Percentiles rank a stretch among this genome's conserved stretches.
Evolutionary conservation across 2,329 filamentous ascomycete genomes (phyloP).

Genomic region (Aspergillus brunneoviolaceus): DNA sequence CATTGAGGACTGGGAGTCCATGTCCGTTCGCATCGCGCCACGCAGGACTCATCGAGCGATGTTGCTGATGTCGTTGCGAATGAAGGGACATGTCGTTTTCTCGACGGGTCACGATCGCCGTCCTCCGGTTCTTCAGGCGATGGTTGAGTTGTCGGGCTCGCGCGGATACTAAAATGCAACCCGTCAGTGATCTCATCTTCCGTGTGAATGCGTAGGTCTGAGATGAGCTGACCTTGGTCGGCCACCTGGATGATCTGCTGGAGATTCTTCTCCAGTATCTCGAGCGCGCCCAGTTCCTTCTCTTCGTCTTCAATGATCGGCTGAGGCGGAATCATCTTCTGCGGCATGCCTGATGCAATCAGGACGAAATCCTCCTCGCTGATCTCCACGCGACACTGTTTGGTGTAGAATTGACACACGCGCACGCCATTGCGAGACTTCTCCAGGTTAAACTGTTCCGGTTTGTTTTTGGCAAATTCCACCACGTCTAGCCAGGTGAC

Average conservation of each 20-base stretch:
- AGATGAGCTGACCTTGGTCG: constrained; percentile 61
- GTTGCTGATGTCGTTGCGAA: constrained; percentile 29
- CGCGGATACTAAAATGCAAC: constrained; percentile 55
- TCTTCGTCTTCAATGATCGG: constrained; percentile 83
- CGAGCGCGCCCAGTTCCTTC: constrained; percentile 78
- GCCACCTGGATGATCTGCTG: constrained; percentile 75
- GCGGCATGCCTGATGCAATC: constrained; percentile 77
- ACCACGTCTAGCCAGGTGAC: constrained; percentile 85
- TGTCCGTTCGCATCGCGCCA: constrained; percentile 38
- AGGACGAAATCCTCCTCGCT: constrained; percentile 83
- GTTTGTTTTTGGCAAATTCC: constrained; percentile 76
- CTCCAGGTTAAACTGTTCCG: constrained; percentile 72
- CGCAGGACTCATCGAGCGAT: constrained; percentile 36
- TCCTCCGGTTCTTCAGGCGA: constrained; percentile 70
- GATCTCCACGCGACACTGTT: constrained; percentile 79
- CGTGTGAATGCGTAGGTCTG: neutral
- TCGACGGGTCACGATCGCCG: constrained; percentile 67
- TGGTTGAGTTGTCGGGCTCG: constrained; percentile 78
- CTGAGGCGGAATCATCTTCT: constrained; percentile 76
- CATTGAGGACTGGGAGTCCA: constrained; percentile 25
- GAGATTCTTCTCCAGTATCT: constrained; percentile 78
- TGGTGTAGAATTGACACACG: constrained; percentile 78
- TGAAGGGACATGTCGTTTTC: constrained; percentile 43
- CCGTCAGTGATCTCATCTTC: constrained; percentile 2
- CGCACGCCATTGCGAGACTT: constrained; percentile 67